Evolutionary conservation across 2,329 filamentous ascomycete species (phyloP).

Genomic region (Aspergillus costaricaensis): DNA sequence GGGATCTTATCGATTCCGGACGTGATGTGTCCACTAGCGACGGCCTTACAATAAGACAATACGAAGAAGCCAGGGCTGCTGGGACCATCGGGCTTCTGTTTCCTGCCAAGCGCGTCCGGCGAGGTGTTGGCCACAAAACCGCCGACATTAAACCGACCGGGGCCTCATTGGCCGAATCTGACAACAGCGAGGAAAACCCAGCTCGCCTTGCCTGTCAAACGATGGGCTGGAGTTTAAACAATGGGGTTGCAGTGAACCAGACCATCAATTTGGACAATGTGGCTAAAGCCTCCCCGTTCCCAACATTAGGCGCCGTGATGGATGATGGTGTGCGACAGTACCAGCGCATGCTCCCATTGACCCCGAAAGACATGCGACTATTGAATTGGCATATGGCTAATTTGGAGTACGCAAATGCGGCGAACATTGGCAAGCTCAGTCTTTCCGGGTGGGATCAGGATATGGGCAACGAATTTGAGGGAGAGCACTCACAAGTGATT

Average conservation of each 20-base stretch:
- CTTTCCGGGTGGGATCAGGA: conserved; percentile 95
- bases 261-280: conserved; percentile 72
- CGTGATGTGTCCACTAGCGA: conserved; percentile 74
- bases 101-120: conserved; percentile 46
- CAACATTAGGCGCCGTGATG: conserved; percentile 86
- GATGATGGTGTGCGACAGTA: conserved; percentile 91
- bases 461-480: conserved; percentile 95
- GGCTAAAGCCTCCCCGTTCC: conserved; percentile 60
- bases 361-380: conserved; percentile 81
- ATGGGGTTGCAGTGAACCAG: conserved; percentile 62
- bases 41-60: conserved; percentile 69
- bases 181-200: conserved; percentile 67
- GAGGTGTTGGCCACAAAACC: conserved; percentile 50
- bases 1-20: conserved; percentile 76
- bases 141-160: conserved; percentile 51
- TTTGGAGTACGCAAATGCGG: conserved; percentile 94
- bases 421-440: conserved; percentile 81
- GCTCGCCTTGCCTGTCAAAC: conserved; percentile 74
- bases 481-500: conserved; percentile 87
- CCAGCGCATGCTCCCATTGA: conserved; percentile 76
- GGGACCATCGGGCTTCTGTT: conserved; percentile 51
- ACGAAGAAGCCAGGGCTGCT: conserved; percentile 69
- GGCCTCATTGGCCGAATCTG: conserved; percentile 59
- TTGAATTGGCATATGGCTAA: conserved; percentile 99
- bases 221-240: conserved; percentile 80